Evolutionary conservation across 78 protist genomes (phyloP).

Genomic region (Polysphondylium violaceum): DNA sequence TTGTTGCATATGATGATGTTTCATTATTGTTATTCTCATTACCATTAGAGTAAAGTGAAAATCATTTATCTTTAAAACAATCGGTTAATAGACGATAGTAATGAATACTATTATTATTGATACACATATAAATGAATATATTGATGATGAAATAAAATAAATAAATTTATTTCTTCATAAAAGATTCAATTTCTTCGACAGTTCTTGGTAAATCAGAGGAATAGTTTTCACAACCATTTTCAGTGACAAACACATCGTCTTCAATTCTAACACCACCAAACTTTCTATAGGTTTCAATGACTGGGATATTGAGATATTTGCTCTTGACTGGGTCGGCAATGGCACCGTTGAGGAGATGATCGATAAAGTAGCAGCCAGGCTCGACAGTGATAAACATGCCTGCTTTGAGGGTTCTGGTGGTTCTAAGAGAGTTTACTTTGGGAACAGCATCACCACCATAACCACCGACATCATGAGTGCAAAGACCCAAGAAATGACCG

Average conservation of each 20-base stretch:
- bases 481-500: constrained; percentile 96
- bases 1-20: neutral
- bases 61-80: neutral
- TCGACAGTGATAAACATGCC: constrained; percentile 95
- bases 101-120: neutral
- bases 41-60: no score
- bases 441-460: constrained; percentile 79
- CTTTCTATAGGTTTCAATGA: constrained; percentile 59
- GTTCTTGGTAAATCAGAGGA: constrained; percentile 87
- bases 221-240: constrained; percentile 82
- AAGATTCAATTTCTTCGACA: constrained; percentile 89
- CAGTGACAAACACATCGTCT: constrained; percentile 93
- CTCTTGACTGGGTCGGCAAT: constrained; percentile 62
- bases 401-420: constrained; percentile 82
- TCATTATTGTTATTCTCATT: neutral
- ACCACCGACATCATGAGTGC: constrained; percentile 97
- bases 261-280: constrained; percentile 97
- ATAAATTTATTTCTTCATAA: constrained; percentile 54
- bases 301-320: constrained; percentile 62
- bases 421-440: constrained; percentile 63
- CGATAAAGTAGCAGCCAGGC: constrained; percentile 97
- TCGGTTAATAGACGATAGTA: neutral
- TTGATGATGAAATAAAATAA: neutral
- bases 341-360: constrained; percentile 76
- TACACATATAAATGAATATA: neutral